A percentile compares a stretch with the other conserved stretches of the same genome.
These are phyloP conservation scores for Globisporangium heterothallicum DNA, from an alignment of 352 stramenopile species.

Conservation along the genomic window DNA sequence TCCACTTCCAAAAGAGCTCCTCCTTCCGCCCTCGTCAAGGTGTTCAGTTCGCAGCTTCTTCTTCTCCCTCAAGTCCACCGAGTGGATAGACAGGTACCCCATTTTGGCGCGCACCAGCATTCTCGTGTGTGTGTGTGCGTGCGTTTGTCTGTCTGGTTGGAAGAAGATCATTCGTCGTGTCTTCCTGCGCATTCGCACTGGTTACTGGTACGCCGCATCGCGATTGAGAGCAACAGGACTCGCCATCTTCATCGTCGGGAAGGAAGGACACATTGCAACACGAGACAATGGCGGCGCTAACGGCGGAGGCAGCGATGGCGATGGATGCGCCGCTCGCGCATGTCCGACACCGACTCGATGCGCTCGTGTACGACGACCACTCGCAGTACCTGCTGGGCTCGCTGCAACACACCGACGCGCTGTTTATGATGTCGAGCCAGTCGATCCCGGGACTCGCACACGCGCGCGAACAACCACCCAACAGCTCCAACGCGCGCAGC, in stretches of 20 bases:
- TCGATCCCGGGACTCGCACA: constrained; percentile 5
- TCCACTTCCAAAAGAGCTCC: no score
- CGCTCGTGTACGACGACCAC: constrained; percentile 43
- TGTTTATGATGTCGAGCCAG: constrained; percentile 13
- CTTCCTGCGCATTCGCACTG: no score
- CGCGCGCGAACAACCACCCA: background rate
- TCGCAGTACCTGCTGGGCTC: constrained; percentile 38
- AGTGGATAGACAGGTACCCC: background rate
- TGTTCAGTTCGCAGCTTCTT: background rate
- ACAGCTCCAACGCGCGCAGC: background rate
- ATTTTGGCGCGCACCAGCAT: constrained; percentile 50
- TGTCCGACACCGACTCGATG: constrained; percentile 46
- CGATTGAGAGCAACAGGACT: no score
- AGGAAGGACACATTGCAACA: no score
- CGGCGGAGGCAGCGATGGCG: constrained; percentile 14
- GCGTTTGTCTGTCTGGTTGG: no score
- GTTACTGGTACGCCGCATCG: no score
- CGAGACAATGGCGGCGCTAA: constrained; percentile 88
- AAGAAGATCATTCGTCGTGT: no score
- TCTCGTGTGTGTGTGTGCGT: constrained; percentile 47
- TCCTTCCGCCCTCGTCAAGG: background rate
- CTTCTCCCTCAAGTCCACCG: background rate
- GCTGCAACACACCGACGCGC: constrained; percentile 18
- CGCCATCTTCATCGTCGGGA: no score
- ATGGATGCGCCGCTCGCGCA: constrained; percentile 34